Evolutionary conservation across 306 rosid species (phyloP), one percentile per base, ranked within the genome.

Genomic region (Citrullus mucosospermus): DNA sequence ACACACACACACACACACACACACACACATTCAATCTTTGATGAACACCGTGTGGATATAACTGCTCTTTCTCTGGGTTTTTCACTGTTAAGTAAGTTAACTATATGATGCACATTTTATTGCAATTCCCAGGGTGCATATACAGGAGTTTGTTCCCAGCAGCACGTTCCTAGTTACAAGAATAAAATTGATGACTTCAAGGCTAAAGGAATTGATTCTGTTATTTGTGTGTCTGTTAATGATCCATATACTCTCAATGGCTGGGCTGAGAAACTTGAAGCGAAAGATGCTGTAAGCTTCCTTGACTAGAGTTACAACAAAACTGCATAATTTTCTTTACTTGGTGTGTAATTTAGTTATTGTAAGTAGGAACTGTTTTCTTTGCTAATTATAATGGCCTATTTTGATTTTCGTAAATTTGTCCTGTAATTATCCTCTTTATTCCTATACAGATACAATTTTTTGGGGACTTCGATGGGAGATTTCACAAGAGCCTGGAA

Each of bases 381-480:
- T 4, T 28, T 25, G 6, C 39, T 60, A 60, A 30, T 6, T 28
- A 28, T 32, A 9, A 39, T 18, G 51, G 48, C 72, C 30, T 38
- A 9, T 66, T 20, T 14, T 38, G 50, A 17, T 20, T 68, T 9
- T 11, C 54, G 3, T 69, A 0, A 18, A 0, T 43, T n/a, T 1
- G 13, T 71, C 41, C 76, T 48, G 41, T 22, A 17, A 34, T 75
- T 54, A 30, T 34, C 32, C 22, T 55, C 48, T 17, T 9, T 55
- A n/a, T 84, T 18, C 20, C 61, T 65, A 30, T 61, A 60, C 79
- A 95, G 98, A 91, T 95, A 80, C 97, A 92, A 77, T 95, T 95
- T 82, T 95, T 88, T 79, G 98, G 98, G 73, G 98, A 95, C 87
- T 89, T 89, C 30, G 97, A 95, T 48, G 98, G 97, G 63, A 89